Conservation (phyloP, 176 grass and related monocot genomes). For the Bothriochloa decipiens region DNA sequence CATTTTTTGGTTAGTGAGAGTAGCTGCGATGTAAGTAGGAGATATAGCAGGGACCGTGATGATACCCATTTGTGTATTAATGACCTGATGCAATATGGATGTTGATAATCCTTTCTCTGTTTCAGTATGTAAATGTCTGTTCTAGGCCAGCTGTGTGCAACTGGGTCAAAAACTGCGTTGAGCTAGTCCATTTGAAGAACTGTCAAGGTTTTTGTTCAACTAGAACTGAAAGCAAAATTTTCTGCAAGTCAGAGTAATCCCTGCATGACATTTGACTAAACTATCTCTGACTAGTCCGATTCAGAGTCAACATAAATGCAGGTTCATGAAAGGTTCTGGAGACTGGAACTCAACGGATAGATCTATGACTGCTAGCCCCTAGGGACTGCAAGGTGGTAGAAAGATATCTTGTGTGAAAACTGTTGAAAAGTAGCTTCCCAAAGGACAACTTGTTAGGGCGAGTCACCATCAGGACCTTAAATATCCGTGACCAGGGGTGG, state of each 20-base stretch:
- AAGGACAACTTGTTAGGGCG: background rate
- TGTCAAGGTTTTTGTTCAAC: background rate
- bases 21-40: slow-evolving; percentile 48
- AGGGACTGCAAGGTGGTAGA: background rate
- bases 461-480: background rate
- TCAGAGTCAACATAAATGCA: background rate
- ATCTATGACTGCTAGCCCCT: no score
- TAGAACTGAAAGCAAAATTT: background rate
- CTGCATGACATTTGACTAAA: background rate
- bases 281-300: background rate
- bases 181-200: background rate
- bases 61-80: slow-evolving; percentile 34
- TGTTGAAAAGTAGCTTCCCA: background rate
- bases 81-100: slow-evolving; percentile 31
- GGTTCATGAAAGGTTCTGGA: background rate
- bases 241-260: background rate
- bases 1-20: slow-evolving; percentile 44
- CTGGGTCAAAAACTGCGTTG: background rate
- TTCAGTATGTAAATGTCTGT: slow-evolving; percentile 17
- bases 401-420: background rate
- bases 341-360: no score
- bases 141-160: background rate
- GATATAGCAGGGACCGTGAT: slow-evolving; percentile 9
- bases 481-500: background rate
- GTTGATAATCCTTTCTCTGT: background rate